These are phyloP conservation scores for Rehmannia glutinosa DNA, from an alignment of 257 asterid genomes.

Conservation along the genomic window DNA sequence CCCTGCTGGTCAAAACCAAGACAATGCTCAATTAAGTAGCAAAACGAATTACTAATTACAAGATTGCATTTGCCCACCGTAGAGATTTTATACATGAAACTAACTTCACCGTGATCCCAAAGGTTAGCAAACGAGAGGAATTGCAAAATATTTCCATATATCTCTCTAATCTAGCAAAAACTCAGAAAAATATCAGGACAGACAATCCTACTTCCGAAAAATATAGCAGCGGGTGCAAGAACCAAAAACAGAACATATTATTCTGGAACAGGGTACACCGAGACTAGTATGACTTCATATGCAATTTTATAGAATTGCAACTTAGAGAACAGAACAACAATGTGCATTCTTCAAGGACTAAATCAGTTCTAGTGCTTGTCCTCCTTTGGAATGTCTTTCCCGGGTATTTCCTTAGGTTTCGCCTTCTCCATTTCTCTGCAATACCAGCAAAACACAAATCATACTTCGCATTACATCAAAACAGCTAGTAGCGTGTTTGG, in stretches of 20 bases:
- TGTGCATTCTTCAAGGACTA: too few species aligned
- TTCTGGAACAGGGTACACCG: background rate
- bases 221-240: background rate
- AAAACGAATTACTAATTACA: too few species aligned
- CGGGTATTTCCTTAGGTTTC: conserved; percentile 61
- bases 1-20: too few species aligned
- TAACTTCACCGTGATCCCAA: background rate
- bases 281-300: background rate
- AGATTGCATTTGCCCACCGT: background rate
- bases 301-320: conserved; percentile 11
- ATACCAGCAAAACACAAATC: conserved; percentile 6
- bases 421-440: conserved; percentile 66
- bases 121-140: background rate
- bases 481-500: background rate
- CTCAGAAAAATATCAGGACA: background rate
- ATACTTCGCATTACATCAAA: background rate
- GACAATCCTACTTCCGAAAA: background rate
- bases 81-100: background rate
- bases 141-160: background rate
- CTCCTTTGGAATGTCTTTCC: conserved; percentile 50
- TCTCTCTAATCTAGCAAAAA: background rate
- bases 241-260: background rate
- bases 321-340: background rate
- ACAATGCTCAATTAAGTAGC: too few species aligned
- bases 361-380: conserved; percentile 40